A percentile compares a stretch with the other conserved stretches of the same genome.
Conservation (phyloP, 306 rosid genomes). For the Prunus kanzakura region DNA sequence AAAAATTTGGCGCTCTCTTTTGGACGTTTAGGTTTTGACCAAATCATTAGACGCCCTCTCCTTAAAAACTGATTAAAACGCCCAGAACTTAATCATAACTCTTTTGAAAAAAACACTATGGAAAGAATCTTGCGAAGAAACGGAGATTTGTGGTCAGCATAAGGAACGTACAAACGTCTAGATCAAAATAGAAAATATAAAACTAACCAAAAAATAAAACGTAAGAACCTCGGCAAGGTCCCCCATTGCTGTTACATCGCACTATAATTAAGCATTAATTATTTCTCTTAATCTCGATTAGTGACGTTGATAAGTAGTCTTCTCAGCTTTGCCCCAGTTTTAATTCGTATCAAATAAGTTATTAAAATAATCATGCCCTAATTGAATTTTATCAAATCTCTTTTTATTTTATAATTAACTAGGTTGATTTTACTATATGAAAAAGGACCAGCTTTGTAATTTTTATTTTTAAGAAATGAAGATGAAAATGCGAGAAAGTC, state of each 20-base stretch:
- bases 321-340: neutral
- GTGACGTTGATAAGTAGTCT: neutral
- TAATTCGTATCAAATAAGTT: neutral
- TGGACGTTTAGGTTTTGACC: constrained; percentile 10
- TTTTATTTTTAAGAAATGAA: neutral
- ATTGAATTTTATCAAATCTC: neutral
- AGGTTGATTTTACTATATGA: too few species aligned
- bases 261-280: neutral
- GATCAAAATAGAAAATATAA: neutral
- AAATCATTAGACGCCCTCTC: neutral
- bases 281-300: neutral
- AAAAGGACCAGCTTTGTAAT: neutral
- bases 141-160: constrained; percentile 22
- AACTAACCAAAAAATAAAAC: neutral
- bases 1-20: neutral
- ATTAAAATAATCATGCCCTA: neutral
- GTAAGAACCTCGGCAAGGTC: neutral
- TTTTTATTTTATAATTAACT: neutral
- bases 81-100: neutral
- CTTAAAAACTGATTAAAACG: neutral
- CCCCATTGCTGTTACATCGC: constrained; percentile 18
- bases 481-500: neutral
- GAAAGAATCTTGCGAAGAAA: neutral
- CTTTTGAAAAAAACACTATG: neutral
- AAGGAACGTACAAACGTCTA: constrained; percentile 15